Base-by-base conservation (phyloP, 129 eudicot species). In the Chrysanthemum seticuspe region DNA sequence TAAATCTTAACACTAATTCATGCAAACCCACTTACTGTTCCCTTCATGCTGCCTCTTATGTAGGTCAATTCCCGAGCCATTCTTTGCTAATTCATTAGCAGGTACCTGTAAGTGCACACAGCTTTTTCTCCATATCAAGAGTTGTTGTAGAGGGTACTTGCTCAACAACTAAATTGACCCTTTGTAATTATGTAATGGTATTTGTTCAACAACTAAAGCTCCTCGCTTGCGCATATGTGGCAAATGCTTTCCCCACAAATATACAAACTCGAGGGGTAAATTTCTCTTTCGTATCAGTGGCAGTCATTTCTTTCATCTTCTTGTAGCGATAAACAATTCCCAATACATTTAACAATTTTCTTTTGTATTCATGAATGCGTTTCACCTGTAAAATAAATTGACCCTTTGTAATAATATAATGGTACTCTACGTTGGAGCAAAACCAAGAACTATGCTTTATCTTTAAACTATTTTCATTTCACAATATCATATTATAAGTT, bases 211-310 rank as follows among this genome's bases (percentile, higher is more conserved):
- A n/a, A n/a, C n/a, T n/a, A n/a, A n/a, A n/a, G n/a, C n/a, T n/a
- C n/a, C n/a, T 92, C 61, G 98, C 98, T 84, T 92, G 98, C 57
- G 91, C 90, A 68, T 92, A 92, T 48, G 98, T 92, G 76, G 98
- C 90, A 81, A 92, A 92, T 48, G 98, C 98, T 82, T 89, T 92
- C 74, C 98, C 98, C 45, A 96, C 98, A 89, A 92, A 92, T 78
- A 92, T 87, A 67, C 96, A 93, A 54, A 93, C 96, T 29, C 96
- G 90, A 16, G 98, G 95, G 51, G 86, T 96, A 77, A 75, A 93
- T 72, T 82, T 85, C 19, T 67, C 87, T 82, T 77, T 74, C 79
- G 96, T 79, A 75, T 93, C 98, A 29, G 25, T 62, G 47, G 83
- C 76, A 15, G 61, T 74, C 89, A 89, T 87, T 87, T 89, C 95